Percentiles rank a stretch among this genome's conserved stretches.
These are phyloP conservation scores for Solanum verrucosum DNA, from an alignment of 257 asterid genomes.

Conservation along the genomic window DNA sequence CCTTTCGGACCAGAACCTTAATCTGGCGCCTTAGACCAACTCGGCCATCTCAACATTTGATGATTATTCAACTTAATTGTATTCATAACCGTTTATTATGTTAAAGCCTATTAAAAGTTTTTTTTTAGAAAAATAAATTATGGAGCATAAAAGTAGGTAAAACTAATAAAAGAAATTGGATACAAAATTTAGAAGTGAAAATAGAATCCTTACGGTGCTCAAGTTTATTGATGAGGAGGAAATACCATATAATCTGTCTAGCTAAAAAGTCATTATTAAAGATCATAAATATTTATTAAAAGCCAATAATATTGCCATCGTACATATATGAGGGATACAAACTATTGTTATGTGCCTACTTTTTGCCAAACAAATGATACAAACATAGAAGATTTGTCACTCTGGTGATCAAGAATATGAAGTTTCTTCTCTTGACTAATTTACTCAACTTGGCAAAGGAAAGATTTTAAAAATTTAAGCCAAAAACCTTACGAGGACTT, in stretches of 20 bases:
- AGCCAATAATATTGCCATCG: neutral
- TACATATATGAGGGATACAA: neutral
- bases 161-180: neutral
- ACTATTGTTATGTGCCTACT: neutral
- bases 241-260: too few relatives aligned
- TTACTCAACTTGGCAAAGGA: neutral
- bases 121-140: too few relatives aligned
- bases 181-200: neutral
- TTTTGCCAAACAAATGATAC: neutral
- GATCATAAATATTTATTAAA: too few relatives aligned
- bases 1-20: conserved; percentile 99
- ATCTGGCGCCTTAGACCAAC: conserved; percentile 99
- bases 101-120: too few relatives aligned
- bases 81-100: too few relatives aligned
- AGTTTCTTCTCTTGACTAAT: neutral
- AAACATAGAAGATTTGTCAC: neutral
- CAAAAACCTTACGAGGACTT: neutral
- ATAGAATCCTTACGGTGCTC: neutral
- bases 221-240: too few relatives aligned
- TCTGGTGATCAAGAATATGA: too few relatives aligned
- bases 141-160: neutral
- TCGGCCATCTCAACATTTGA: conserved; percentile 70
- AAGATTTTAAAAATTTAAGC: neutral
- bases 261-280: too few relatives aligned
- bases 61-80: too few relatives aligned